Percentiles rank a stretch among this genome's conserved stretches.
Conservation (phyloP, 2,329 filamentous ascomycete species). For the Nemania sp. region DNA sequence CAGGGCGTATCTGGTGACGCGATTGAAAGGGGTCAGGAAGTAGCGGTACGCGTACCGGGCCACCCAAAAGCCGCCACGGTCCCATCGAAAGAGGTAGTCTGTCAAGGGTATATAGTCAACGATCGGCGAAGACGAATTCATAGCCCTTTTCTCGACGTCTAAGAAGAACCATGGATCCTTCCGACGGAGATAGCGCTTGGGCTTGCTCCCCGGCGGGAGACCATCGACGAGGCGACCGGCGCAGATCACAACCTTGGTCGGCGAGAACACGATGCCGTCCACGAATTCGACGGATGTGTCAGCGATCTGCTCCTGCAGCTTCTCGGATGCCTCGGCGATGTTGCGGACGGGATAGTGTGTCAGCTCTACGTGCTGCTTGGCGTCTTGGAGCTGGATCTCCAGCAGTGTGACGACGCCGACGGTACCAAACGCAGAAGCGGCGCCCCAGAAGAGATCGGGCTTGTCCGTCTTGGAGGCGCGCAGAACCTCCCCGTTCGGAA, state of each 20-base stretch:
- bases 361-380: slow-evolving; percentile 60
- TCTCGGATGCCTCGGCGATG: slow-evolving; percentile 45
- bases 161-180: slow-evolving; percentile 76
- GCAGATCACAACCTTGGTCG: slow-evolving; percentile 61
- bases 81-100: slow-evolving; percentile 74
- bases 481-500: slow-evolving; percentile 62
- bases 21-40: slow-evolving; percentile 68
- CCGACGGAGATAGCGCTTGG: slow-evolving; percentile 58
- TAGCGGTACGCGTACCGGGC: slow-evolving; percentile 66
- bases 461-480: slow-evolving; percentile 58
- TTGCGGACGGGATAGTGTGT: slow-evolving; percentile 56
- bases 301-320: slow-evolving; percentile 50
- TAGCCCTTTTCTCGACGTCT: slow-evolving; percentile 56
- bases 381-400: slow-evolving; percentile 62
- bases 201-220: slow-evolving; percentile 42
- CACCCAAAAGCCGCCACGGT: slow-evolving; percentile 72
- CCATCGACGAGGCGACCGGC: slow-evolving; percentile 60
- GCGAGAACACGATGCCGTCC: slow-evolving; percentile 69
- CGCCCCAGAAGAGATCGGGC: slow-evolving; percentile 66
- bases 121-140: slow-evolving; percentile 39
- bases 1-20: slow-evolving; percentile 62
- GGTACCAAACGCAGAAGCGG: slow-evolving; percentile 68
- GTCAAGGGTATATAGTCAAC: slow-evolving; percentile 62
- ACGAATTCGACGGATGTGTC: slow-evolving; percentile 63
- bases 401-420: slow-evolving; percentile 68